Base-by-base conservation (phyloP, 2,329 filamentous ascomycete genomes). In the Colletotrichum karsti region DNA sequence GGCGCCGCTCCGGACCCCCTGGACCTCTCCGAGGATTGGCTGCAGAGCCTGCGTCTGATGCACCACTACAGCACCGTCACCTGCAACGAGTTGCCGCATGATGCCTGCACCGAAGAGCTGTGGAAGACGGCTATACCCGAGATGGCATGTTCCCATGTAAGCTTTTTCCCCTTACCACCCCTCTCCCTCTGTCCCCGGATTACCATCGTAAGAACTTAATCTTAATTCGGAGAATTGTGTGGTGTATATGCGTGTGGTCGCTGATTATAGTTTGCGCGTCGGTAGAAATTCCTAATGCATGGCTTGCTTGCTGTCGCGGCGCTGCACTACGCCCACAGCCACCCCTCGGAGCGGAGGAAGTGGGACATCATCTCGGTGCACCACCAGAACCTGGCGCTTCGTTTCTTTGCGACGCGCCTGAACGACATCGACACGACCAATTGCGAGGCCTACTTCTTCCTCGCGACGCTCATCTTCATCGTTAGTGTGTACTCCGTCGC, bases 1-100 rank as follows among this genome's bases (percentile, higher is more conserved):
- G 35, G 24, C 22, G 33, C 35, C 12, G 46, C 46, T 15, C 42
- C 58, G 6, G 58, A 57, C 64, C 71, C 35, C 63, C 4, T 71
- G 73, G 53, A 70, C 73, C 33, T 66, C 41, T 54, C 72, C 67
- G 58, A 60, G 66, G 73, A 42, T 48, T 80, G 77, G 77, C 73
- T 77, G 7, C 72, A 74, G 4, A 79, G 80, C 56, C 75, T 81
- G 10, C 75, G 78, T 62, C 71, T 80, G 39, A 75, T 81, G 72
- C 77, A 81, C 48, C 78, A 80, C 44, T 80, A 75, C 60, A 77
- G 74, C 7, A 72, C 75, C 12, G 70, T 62, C 2, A 77, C 77
- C 2, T 76, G 72, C 44, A 59, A 72, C 9, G 77, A 75, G 1
- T 63, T 80, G 2, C 77, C 78, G 0, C 28, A n/a, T 0, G 73